Base-by-base conservation (phyloP, 2,329 filamentous ascomycete genomes). In the Camillea tinctor region DNA sequence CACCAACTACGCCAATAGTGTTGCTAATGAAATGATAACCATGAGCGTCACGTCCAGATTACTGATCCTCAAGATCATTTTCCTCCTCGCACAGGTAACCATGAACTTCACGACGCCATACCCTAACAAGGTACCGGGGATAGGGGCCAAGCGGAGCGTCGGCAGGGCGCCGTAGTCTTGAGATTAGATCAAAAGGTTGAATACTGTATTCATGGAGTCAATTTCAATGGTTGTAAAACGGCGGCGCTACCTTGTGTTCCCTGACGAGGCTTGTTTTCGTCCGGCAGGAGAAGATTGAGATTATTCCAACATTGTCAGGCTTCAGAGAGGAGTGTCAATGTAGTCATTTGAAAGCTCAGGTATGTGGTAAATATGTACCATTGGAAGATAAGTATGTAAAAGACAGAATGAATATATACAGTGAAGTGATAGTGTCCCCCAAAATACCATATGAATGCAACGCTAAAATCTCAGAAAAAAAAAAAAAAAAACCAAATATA, bases 21-120 rank as follows among this genome's bases (percentile, higher is more conserved):
- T 2, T 30, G 3, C 26, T 30, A 7, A 30, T 30, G 3, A 30
- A 3, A 4, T 11, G 6, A 30, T 7, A 3, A 9, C 26, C 3
- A 30, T 11, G 26, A 30, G 26, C 26, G 36, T 4, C 36, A n/a
- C 7, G 36, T 44, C 6, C 6, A n/a, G 2, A 44, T n/a, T 5
- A 15, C 36, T 76, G 62, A 87, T 89, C 65, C 81, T 91, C 54
- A n/a, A n/a, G n/a, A 80, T 79, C 17, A 79, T 90, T 69, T 88
- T 90, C 70, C 90, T 90, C 76, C 75, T 87, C 67, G 86, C 90
- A 1, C 88, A 91, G 70, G 81, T 87, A 1, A 90, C 88, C 13
- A 90, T 91, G 88, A 91, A 91, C 77, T 88, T 91, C 77, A 89
- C 88, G 1, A 87, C 84, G 56, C 79, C 90, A 3, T 90, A 90